Base-by-base conservation (phyloP, 352 stramenopile species). In the Phytophthora foliorum region DNA sequence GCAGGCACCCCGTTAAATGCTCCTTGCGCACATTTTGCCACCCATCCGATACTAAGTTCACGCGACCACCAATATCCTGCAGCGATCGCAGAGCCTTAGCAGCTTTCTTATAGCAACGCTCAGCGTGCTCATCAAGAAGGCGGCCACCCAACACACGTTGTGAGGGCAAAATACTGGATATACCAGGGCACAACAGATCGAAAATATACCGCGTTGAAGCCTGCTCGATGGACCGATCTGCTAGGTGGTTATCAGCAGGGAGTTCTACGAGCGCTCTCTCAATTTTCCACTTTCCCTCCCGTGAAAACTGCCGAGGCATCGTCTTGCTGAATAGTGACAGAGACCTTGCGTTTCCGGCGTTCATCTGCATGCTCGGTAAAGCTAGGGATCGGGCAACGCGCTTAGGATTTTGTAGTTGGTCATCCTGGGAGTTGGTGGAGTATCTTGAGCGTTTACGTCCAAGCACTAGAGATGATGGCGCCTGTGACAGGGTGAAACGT, bases 21-120 rank as follows among this genome's bases (percentile, higher is more conserved):
- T 50, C 19, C 17, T 59, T 55, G 7, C 16, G 21, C 2, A 67
- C 22, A 24, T 60, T 67, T 42, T 60, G 25, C 50, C 59, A 61
- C 0, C 48, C 49, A 39, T 67, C 50, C 3, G 59, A 42, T 17
- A 67, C 16, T 4, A 67, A 36, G 5, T 67, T 61, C 5, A 56
- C 14, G 1, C 59, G 34, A 6, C 39, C 50, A 5, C 59, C 41
- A 22, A 16, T 55, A 2, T 55, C 31, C 29, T 55, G 31, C 27
- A 61, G 34, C 6, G 25, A 2, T 21, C 9, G 16, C 2, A 63
- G 22, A 2, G 29, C 49, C 1, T 17, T 8, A 4, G 22, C 14
- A 19, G 31, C 49, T n/a, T 55, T 32, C 5, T 16, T 39, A 7
- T 54, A 50, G 32, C 56, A 63, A 2, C 22, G 25, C 1, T 11